Conservation (phyloP, 768 basidiomycete species). For the Russula dissimulans region DNA sequence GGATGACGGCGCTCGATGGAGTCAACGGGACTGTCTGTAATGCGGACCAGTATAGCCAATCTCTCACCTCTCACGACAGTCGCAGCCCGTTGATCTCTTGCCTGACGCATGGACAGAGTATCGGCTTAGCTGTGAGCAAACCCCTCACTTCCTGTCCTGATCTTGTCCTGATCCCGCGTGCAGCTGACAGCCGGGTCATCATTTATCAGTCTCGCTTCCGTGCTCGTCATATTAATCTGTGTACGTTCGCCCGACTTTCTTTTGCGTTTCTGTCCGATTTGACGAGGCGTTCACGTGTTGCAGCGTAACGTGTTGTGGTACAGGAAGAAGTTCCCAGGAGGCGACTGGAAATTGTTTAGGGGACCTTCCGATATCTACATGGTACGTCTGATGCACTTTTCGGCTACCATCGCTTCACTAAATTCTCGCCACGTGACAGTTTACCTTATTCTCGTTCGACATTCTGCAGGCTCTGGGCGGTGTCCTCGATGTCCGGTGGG, state of each 20-base stretch:
- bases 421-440: slow-evolving; percentile 20
- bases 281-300: not conserved
- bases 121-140: slow-evolving; percentile 29
- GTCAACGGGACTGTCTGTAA: slow-evolving; percentile 9
- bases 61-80: too few relatives aligned
- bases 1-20: not conserved
- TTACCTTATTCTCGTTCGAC: slow-evolving; percentile 26
- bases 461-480: slow-evolving; percentile 32
- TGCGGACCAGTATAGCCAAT: not conserved
- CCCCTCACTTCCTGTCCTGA: not conserved
- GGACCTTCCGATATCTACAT: slow-evolving; percentile 35
- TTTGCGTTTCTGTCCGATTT: not conserved
- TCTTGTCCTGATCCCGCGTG: not conserved
- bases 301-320: slow-evolving; percentile 12
- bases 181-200: slow-evolving; percentile 31
- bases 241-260: not conserved
- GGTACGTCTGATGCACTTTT: slow-evolving; percentile 20
- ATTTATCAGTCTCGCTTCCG: not conserved
- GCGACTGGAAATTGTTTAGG: slow-evolving; percentile 23
- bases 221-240: not conserved
- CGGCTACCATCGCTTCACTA: not conserved
- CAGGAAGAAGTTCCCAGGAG: not conserved
- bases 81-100: slow-evolving; percentile 17
- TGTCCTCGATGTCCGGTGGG: slow-evolving; percentile 31
- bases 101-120: slow-evolving; percentile 29